These are phyloP conservation scores for Didymella lethalis DNA, from an alignment of 2,329 filamentous ascomycete genomes.

Conservation along the genomic window DNA sequence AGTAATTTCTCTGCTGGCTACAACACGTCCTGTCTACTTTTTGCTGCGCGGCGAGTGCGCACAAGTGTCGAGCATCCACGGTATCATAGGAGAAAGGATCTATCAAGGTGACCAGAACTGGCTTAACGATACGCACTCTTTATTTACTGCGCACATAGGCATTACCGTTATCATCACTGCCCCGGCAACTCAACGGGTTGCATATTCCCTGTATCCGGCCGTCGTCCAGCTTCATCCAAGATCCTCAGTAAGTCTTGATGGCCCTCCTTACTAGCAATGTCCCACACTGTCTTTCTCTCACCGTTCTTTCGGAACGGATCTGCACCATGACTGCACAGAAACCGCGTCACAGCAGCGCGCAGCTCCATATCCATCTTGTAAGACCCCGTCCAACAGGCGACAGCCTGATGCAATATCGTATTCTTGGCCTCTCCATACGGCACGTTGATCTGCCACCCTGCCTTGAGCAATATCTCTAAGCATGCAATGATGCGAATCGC, in stretches of 20 bases:
- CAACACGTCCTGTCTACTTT: no score
- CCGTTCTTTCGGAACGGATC: not conserved
- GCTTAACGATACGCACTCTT: no score
- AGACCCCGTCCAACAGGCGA: not conserved
- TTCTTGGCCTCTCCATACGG: not conserved
- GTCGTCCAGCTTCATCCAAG: slow-evolving; percentile 1
- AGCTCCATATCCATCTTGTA: slow-evolving; percentile 2
- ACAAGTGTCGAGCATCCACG: no score
- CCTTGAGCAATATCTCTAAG: not conserved
- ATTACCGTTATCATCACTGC: not conserved
- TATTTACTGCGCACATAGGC: not conserved
- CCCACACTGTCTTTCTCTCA: not conserved
- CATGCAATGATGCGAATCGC: not conserved
- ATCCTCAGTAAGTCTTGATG: not conserved
- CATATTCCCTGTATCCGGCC: not conserved
- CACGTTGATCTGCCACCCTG: not conserved
- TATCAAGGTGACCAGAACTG: no score
- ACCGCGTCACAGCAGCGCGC: not conserved
- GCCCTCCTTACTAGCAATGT: not conserved
- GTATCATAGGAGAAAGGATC: no score
- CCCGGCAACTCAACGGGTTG: not conserved
- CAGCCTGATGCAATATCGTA: not conserved
- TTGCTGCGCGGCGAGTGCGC: no score
- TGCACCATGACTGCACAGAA: not conserved
- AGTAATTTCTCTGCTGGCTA: no score